Base-by-base conservation (phyloP, 1,284 basidiomycete species). In the Stereum hirsutum region DNA sequence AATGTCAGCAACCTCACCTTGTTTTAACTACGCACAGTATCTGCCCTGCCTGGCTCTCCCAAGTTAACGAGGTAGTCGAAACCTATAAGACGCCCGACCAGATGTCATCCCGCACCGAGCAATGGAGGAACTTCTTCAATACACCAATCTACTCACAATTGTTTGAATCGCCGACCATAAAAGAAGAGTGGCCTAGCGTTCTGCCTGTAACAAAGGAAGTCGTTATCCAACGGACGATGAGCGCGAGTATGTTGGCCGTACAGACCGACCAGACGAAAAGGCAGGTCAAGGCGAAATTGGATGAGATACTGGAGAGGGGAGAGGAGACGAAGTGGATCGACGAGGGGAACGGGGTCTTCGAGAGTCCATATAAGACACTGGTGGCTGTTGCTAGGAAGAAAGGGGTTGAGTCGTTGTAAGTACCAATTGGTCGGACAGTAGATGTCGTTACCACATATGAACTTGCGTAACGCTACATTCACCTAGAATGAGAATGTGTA, bases 211-310 rank as follows among this genome's bases (percentile, higher is more conserved):
- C 73, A 2, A 58, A 65, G 23, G 62, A 78, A n/a, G 65, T 64
- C 17, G 74, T 72, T 10, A 57, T 77, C n/a, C 64, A 83, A 43
- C 67, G 86, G 40, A 80, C 75, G 0, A 63, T 61, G 42, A 87
- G 76, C 63, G 88, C 86, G 64, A 87, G 84, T 54, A 89, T 86
- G 54, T 75, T 87, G 31, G 65, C 77, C 0, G 53, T 83, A 10
- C 64, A 85, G 19, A 60, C 71, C 1, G 66, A 70, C 0, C 69
- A 74, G 1, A 70, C 77, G 47, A 80, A 74, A 57, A 55, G 58
- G 15, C 63, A 65, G 34, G 68, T 84, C n/a, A 55, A 58, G 17
- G 52, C 65, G 14, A 68, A 72, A 34, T 56, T 85, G 32, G 61
- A 62, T 33, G 65, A 53, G 2, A 76, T 86, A 39, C 49, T 84